Percentiles rank a stretch among this genome's conserved stretches.
Conservation (phyloP, 495 filamentous ascomycete species). For the Delitschia confertaspora region DNA sequence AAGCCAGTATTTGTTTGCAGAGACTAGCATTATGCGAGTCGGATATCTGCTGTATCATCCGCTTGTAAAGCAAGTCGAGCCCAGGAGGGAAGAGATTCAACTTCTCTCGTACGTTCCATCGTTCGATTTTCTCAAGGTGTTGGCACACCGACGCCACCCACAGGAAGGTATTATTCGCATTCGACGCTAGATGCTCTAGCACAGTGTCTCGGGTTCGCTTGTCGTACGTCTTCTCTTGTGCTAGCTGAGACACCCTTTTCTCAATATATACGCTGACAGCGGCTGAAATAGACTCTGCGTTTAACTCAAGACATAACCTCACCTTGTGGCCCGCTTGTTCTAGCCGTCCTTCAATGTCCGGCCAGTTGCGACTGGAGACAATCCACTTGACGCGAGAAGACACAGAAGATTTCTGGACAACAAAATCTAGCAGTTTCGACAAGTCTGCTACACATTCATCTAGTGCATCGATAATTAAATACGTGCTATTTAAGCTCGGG, state of each 20-base stretch:
- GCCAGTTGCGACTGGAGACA: slow-evolving; percentile 33
- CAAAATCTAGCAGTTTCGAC: slow-evolving; percentile 18
- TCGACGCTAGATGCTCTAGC: slow-evolving; percentile 10
- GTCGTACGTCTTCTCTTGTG: slow-evolving; percentile 23
- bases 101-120: slow-evolving; percentile 1
- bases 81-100: slow-evolving; percentile 27
- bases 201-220: slow-evolving; percentile 3
- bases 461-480: slow-evolving; percentile 6
- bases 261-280: slow-evolving; percentile 29
- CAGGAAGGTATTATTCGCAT: slow-evolving; percentile 26
- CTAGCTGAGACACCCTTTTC: slow-evolving; percentile 23
- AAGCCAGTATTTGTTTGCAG: slow-evolving; percentile 4
- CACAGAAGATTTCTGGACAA: slow-evolving; percentile 18
- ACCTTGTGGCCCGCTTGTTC: slow-evolving; percentile 7
- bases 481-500: slow-evolving; percentile 4
- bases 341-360: slow-evolving; percentile 33
- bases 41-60: slow-evolving; percentile 31
- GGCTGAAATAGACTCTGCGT: slow-evolving; percentile 19
- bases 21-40: slow-evolving; percentile 27
- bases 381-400: slow-evolving; percentile 35
- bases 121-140: slow-evolving; percentile 9
- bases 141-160: slow-evolving; percentile 25
- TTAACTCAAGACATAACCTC: slow-evolving; percentile 33
- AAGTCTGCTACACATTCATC: slow-evolving; percentile 7
- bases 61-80: slow-evolving; percentile 30